Base-by-base conservation (phyloP, 805 yeast genomes). In the Blastobotrys americana region DNA sequence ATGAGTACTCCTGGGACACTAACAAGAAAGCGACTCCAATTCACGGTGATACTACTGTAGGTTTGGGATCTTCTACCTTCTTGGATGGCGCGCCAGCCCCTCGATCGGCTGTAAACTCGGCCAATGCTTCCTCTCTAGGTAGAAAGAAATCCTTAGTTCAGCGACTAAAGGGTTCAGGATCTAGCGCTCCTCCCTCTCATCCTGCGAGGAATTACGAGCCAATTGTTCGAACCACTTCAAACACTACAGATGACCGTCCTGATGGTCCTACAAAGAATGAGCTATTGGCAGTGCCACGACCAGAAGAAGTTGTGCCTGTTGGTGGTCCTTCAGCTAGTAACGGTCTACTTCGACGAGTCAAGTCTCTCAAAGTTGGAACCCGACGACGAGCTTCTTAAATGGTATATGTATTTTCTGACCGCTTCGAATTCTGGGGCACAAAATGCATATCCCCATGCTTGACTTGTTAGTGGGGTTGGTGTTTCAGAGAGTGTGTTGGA, bases 51-150 rank as follows among this genome's bases (percentile, higher is more conserved):
- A 73, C 84, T 2, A 84, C 97, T 1, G 72, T 82, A 42, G 98
- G 98, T 1, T 72, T 93, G 36, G 98, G 98, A 2, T 77, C 90
- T 1, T 76, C 96, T 2, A 90, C 98, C 0, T 90, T 90, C 60
- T 61, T 90, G 49, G 96, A 93, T 63, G 98, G 98, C 28, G 93
- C 97, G 0, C 97, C 97, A 10, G 98, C 97, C 3, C 65, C 82
- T 44, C 63, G 65, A 21, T 60, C 62, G 15, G 76, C 74, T n/a
- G 64, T 63, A 28, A 17, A 48, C 17, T 49, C 52, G 39, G 51
- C 51, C 23, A 43, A 47, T 9, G 64, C 63, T 39, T 64, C 72
- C 16, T 80, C 80, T 1, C 65, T 89, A 49, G 77, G 80, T 25
- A 77, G 97, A 63, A 87, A 88, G 65, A 86, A 85, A 68, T 84